A percentile compares a stretch with the other conserved stretches of the same genome.
Conservation (phyloP, 192 early-diverging fungal species). For the Radiomyces spectabilis region DNA sequence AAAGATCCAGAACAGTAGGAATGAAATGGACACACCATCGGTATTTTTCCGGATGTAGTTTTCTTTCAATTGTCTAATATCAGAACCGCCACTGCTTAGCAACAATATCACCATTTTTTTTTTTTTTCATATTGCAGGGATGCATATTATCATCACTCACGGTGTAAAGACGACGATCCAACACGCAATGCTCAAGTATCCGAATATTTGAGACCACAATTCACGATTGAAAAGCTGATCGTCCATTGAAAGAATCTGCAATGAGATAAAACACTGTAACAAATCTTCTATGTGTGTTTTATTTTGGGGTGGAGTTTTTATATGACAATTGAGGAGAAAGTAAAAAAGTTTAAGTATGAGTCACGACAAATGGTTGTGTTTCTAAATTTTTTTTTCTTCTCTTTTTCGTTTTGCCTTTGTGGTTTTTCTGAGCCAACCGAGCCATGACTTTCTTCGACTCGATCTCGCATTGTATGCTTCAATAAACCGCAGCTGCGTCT, state of each 20-base stretch:
- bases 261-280: too few species aligned
- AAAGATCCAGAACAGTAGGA: conserved; percentile 65
- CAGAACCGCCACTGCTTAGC: background rate
- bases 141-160: conserved; percentile 31
- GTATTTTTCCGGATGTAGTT: conserved; percentile 75
- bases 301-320: too few species aligned
- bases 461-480: conserved; percentile 22
- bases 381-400: too few species aligned
- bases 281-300: too few species aligned
- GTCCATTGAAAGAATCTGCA: too few species aligned
- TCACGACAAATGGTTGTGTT: too few species aligned
- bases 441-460: background rate
- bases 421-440: background rate
- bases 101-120: conserved; percentile 4
- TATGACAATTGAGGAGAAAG: too few species aligned
- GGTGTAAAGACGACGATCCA: conserved; percentile 83
- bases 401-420: too few species aligned
- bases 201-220: conserved; percentile 41
- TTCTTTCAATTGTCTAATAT: conserved; percentile 57
- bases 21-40: conserved; percentile 63
- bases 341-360: too few species aligned
- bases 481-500: conserved; percentile 34
- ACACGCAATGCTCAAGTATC: conserved; percentile 62
- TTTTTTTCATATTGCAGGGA: background rate
- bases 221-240: too few species aligned